These are phyloP conservation scores for Candida orba DNA, from an alignment of 805 yeast genomes.

Conservation along the genomic window DNA sequence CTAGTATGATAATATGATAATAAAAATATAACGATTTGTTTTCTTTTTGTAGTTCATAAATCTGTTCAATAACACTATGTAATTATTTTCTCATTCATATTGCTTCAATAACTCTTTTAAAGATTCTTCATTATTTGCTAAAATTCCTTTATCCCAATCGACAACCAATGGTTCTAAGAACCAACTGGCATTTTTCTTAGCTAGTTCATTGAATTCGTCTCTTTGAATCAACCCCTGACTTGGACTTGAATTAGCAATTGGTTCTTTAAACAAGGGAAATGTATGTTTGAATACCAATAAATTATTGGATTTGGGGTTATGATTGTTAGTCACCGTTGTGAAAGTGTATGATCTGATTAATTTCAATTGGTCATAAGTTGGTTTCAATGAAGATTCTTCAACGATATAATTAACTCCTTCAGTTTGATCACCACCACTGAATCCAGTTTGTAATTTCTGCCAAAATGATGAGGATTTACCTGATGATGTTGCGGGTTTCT, in stretches of 20 bases:
- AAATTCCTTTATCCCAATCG: slow-evolving; percentile 53
- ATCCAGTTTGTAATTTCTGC: slow-evolving; percentile 15
- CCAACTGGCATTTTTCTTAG: slow-evolving; percentile 8
- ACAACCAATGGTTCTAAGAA: slow-evolving; percentile 44
- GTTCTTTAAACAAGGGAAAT: slow-evolving; percentile 15
- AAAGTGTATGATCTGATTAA: slow-evolving; percentile 14
- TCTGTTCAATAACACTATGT: too few relatives aligned
- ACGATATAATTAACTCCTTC: not conserved
- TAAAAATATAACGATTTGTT: too few relatives aligned
- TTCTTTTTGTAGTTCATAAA: too few relatives aligned
- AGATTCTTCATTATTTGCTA: slow-evolving; percentile 42
- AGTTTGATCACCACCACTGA: slow-evolving; percentile 11
- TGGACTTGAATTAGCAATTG: not conserved
- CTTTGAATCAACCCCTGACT: not conserved
- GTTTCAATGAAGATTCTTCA: slow-evolving; percentile 5
- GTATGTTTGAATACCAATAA: slow-evolving; percentile 12
- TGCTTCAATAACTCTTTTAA: slow-evolving; percentile 25
- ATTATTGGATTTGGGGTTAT: slow-evolving; percentile 4
- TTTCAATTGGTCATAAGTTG: slow-evolving; percentile 23
- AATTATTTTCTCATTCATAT: slow-evolving; percentile 4
- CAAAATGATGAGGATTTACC: slow-evolving; percentile 10
- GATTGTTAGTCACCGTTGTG: slow-evolving; percentile 3
- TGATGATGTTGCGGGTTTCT: not conserved
- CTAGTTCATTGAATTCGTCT: slow-evolving; percentile 10
- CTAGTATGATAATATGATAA: slow-evolving; percentile 4